Evolutionary conservation across 2,329 filamentous ascomycete genomes (phyloP).

Genomic region (Arachnomyces sp.): DNA sequence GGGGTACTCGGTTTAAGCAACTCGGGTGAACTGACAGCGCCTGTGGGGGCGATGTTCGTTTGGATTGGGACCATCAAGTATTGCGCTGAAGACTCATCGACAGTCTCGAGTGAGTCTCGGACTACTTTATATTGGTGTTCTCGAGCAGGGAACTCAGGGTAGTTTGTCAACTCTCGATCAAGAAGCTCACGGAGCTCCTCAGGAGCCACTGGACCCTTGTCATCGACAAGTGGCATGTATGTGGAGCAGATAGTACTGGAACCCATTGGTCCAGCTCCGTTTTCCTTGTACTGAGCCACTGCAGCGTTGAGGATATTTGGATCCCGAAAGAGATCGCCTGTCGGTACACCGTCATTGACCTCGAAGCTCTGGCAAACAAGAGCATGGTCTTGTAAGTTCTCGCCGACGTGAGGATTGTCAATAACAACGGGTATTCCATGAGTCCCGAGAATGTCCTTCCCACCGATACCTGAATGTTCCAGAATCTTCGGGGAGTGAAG

Average conservation of each 20-base stretch:
- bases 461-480: slow-evolving; percentile 41
- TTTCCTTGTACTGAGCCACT: slow-evolving; percentile 1
- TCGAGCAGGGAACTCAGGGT: slow-evolving; percentile 1
- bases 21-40: not conserved
- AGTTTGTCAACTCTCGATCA: not conserved
- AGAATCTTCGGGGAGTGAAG: slow-evolving; percentile 38
- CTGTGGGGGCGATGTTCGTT: not conserved
- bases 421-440: slow-evolving; percentile 29
- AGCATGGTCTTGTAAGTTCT: slow-evolving; percentile 25
- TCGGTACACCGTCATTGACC: not conserved
- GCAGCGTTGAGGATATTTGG: slow-evolving; percentile 3
- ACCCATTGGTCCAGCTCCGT: slow-evolving; percentile 4
- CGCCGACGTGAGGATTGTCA: slow-evolving; percentile 31
- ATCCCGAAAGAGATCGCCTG: too few relatives aligned
- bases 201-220: not conserved
- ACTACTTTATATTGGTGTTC: not conserved
- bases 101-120: not conserved
- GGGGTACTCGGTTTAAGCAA: not conserved
- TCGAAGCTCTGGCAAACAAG: slow-evolving; percentile 10
- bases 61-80: slow-evolving; percentile 1
- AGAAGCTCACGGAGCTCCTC: not conserved
- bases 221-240: slow-evolving; percentile 1
- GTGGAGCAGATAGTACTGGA: not conserved
- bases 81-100: not conserved
- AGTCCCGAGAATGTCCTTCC: slow-evolving; percentile 24